phyloP scores from a whole-genome alignment of 1,139 yeast genomes.

The Yamadazyma conglobata region DNA sequence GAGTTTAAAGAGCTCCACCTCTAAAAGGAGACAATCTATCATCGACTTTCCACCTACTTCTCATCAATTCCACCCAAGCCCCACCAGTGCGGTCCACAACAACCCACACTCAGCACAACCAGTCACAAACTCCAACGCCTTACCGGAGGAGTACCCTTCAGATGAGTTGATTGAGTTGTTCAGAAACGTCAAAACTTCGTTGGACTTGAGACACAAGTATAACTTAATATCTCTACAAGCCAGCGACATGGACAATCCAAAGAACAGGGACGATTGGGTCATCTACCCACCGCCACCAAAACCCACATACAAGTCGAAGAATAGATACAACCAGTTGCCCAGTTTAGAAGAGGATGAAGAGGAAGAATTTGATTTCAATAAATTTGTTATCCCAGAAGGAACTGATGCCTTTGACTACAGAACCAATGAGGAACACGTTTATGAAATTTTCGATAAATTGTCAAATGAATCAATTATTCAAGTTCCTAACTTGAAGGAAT shows the following conservation, averaged over 20 bases:
- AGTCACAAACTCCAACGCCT: constrained; percentile 42
- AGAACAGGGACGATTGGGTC: constrained; percentile 66
- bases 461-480: constrained; percentile 37
- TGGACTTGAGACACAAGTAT: constrained; percentile 75
- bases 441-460: constrained; percentile 51
- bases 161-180: constrained; percentile 70
- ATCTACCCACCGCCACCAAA: constrained; percentile 94
- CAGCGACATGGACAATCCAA: constrained; percentile 74
- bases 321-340: constrained; percentile 53
- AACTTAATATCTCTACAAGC: constrained; percentile 65
- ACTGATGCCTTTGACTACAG: constrained; percentile 47
- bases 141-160: constrained; percentile 66
- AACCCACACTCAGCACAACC: constrained; percentile 14
- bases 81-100: constrained; percentile 15
- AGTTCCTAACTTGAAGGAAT: constrained; percentile 80
- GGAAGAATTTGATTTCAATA: constrained; percentile 55
- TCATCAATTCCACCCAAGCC: constrained; percentile 22
- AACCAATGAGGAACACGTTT: constrained; percentile 64
- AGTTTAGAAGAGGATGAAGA: constrained; percentile 26
- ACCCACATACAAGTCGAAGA: constrained; percentile 79
- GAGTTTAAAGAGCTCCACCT: constrained; percentile 19
- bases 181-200: constrained; percentile 65
- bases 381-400: constrained; percentile 64
- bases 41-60: constrained; percentile 43
- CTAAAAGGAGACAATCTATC: constrained; percentile 48